phyloP scores from a whole-genome alignment of 768 basidiomycete genomes.

The Terana coerulea region DNA sequence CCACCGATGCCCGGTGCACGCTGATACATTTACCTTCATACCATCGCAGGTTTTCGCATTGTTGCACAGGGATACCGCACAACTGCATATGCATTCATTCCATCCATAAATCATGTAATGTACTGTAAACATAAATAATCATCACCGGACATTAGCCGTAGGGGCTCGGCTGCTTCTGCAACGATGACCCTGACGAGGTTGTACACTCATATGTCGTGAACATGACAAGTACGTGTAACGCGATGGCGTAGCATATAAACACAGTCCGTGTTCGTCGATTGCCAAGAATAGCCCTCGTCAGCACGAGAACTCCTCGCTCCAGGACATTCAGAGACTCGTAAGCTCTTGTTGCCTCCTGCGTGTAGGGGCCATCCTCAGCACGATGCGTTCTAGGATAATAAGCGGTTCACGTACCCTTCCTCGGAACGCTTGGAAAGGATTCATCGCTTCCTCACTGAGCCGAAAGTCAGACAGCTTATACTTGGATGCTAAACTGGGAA shows the following conservation, averaged over 20 bases:
- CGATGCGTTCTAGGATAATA: background rate
- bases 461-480: conserved; percentile 1
- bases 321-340: conserved; percentile 89
- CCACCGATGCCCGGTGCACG: too few relatives aligned
- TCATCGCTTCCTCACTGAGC: conserved; percentile 81
- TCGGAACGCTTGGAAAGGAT: conserved; percentile 97
- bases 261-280: conserved; percentile 87
- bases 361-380: background rate
- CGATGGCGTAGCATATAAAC: conserved; percentile 84
- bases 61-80: background rate
- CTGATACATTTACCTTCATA: too few relatives aligned
- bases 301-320: conserved; percentile 79
- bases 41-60: background rate
- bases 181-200: conserved; percentile 42
- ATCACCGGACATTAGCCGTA: conserved; percentile 15
- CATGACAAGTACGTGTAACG: conserved; percentile 77
- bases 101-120: conserved; percentile 7
- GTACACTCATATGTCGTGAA: conserved; percentile 76
- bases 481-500: background rate
- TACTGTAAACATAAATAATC: conserved; percentile 7
- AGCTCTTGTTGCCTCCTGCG: conserved; percentile 90
- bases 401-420: conserved; percentile 67
- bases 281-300: conserved; percentile 84
- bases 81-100: background rate
- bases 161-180: conserved; percentile 51